These are phyloP conservation scores for Miscanthus lutarioriparius DNA, from an alignment of 176 grass and related monocot species.

Conservation along the genomic window DNA sequence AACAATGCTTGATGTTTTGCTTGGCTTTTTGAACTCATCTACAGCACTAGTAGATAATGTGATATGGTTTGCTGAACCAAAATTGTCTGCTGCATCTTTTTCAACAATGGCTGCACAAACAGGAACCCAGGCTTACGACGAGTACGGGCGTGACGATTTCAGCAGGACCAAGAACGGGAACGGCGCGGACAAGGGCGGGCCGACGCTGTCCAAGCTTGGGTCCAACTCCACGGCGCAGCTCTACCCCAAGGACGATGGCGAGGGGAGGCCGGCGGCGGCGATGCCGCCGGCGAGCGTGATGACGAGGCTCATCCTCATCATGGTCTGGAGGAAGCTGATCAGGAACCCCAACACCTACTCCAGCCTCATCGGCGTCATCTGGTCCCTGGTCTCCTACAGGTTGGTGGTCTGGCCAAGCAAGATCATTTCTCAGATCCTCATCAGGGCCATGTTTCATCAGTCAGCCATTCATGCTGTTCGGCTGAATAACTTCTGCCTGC, in stretches of 20 bases:
- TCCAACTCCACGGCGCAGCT: conserved; percentile 91
- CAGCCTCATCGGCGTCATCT: conserved; percentile 77
- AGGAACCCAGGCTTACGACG: conserved; percentile 58
- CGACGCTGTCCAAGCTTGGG: conserved; percentile 74
- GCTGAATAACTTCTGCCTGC: neutral
- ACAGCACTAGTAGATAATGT: neutral
- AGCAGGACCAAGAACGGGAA: conserved; percentile 59
- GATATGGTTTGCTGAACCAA: neutral
- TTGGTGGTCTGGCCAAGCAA: conserved; percentile 24
- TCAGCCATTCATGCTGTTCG: neutral
- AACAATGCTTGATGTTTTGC: neutral
- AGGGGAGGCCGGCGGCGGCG: conserved; percentile 37
- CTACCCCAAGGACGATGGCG: conserved; percentile 66
- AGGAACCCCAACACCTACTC: conserved; percentile 94
- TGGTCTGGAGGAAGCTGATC: conserved; percentile 96
- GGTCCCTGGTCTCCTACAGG: conserved; percentile 92
- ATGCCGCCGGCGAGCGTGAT: conserved; percentile 94
- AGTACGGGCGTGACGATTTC: conserved; percentile 58
- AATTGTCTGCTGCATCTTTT: neutral
- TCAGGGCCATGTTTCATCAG: neutral
- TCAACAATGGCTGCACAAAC: neutral
- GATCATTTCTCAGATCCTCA: neutral
- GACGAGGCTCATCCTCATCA: conserved; percentile 93
- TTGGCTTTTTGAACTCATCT: neutral
- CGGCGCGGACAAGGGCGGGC: conserved; percentile 54